These are phyloP conservation scores for Cyberlindnera subsufficiens DNA, from an alignment of 805 yeast species.

Conservation along the genomic window DNA sequence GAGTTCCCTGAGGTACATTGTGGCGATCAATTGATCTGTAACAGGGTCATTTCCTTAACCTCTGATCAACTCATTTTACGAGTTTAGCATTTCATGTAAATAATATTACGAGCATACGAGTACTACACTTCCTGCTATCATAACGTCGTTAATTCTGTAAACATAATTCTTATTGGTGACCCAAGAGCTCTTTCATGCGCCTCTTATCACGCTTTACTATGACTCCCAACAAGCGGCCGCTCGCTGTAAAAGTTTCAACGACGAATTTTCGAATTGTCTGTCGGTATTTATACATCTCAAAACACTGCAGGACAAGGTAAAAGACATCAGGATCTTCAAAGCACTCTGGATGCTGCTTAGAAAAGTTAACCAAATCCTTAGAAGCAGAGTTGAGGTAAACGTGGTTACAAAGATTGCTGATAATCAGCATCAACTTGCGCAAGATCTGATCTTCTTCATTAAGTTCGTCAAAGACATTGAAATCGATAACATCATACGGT, in stretches of 20 bases:
- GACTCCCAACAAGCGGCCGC: constrained; percentile 45
- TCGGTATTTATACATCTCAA: constrained; percentile 55
- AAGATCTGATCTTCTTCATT: constrained; percentile 23
- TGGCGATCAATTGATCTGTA: constrained; percentile 14
- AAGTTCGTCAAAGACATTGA: constrained; percentile 5
- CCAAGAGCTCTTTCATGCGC: constrained; percentile 17
- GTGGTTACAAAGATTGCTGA: constrained; percentile 54
- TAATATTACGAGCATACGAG: neutral
- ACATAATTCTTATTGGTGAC: constrained; percentile 2
- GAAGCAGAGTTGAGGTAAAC: constrained; percentile 47
- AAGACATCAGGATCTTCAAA: constrained; percentile 56
- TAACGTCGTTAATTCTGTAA: neutral
- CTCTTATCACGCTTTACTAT: constrained; percentile 41
- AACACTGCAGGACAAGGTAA: constrained; percentile 41
- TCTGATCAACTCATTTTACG: constrained; percentile 5
- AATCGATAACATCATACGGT: constrained; percentile 6
- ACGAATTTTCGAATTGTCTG: constrained; percentile 59
- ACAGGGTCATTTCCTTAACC: constrained; percentile 6
- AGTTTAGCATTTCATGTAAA: neutral
- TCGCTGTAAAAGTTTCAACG: constrained; percentile 52
- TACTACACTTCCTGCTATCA: neutral
- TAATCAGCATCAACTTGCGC: constrained; percentile 27
- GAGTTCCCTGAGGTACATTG: constrained; percentile 5
- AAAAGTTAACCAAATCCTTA: constrained; percentile 49
- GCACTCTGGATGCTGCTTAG: constrained; percentile 41